These are phyloP conservation scores for Monotropa hypopitys DNA, from an alignment of 179 eudicot species.

Conservation along the genomic window DNA sequence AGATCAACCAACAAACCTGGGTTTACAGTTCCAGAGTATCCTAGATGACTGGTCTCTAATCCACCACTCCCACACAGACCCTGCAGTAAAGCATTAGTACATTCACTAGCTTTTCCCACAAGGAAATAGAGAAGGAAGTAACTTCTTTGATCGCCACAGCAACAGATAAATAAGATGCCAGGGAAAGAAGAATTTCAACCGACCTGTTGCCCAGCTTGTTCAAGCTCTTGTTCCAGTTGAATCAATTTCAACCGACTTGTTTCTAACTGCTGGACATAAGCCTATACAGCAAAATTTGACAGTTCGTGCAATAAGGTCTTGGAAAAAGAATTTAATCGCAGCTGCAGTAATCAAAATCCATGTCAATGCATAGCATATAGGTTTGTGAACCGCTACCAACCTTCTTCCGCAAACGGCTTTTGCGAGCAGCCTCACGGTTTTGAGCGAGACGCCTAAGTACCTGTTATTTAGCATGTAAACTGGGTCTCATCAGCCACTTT, in stretches of 20 bases:
- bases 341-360: neutral
- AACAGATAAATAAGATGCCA: neutral
- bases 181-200: slow-evolving; percentile 1
- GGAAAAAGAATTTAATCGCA: neutral
- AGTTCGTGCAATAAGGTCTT: neutral
- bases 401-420: slow-evolving; percentile 93
- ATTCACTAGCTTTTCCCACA: neutral
- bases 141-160: neutral
- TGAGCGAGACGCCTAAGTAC: slow-evolving; percentile 90
- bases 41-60: slow-evolving; percentile 36
- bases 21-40: slow-evolving; percentile 39
- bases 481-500: neutral
- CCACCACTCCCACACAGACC: slow-evolving; percentile 43
- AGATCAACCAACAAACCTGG: slow-evolving; percentile 48
- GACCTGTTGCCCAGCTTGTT: slow-evolving; percentile 70
- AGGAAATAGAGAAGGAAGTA: neutral
- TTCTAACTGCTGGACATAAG: slow-evolving; percentile 94
- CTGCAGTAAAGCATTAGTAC: slow-evolving; percentile 32
- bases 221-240: slow-evolving; percentile 91
- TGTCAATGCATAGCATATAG: neutral
- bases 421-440: slow-evolving; percentile 99
- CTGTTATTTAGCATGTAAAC: slow-evolving; percentile 26
- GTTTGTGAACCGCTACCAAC: slow-evolving; percentile 16
- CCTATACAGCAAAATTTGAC: slow-evolving; percentile 32
- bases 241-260: slow-evolving; percentile 63